Evolutionary conservation across 345 rosid genomes (phyloP).

Genomic region (Isatis tinctoria): DNA sequence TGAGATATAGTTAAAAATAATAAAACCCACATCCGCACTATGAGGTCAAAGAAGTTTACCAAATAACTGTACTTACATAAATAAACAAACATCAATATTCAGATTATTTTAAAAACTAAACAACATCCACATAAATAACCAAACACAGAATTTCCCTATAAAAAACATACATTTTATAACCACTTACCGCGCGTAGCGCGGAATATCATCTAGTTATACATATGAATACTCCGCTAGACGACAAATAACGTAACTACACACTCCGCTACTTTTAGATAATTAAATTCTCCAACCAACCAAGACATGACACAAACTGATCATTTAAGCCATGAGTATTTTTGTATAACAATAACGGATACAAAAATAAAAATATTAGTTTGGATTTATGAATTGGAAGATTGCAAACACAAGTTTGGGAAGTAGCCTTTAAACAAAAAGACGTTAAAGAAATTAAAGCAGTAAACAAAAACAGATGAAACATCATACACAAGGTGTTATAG

Average conservation of each 20-base stretch:
- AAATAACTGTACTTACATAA: too few relatives aligned
- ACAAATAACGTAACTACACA: background rate
- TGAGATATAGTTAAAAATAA: too few relatives aligned
- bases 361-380: too few relatives aligned
- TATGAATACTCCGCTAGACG: background rate
- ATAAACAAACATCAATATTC: too few relatives aligned
- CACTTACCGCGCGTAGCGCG: too few relatives aligned
- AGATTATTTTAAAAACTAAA: too few relatives aligned
- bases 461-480: background rate
- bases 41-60: too few relatives aligned
- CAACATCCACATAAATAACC: too few relatives aligned
- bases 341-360: background rate
- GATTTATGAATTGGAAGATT: background rate
- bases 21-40: too few relatives aligned
- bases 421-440: background rate
- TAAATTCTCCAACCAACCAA: background rate
- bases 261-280: background rate
- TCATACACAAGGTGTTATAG: constrained; percentile 9
- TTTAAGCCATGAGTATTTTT: background rate
- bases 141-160: too few relatives aligned
- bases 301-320: background rate
- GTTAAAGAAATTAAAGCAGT: background rate
- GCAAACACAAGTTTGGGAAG: constrained; percentile 1
- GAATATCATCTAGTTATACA: too few relatives aligned
- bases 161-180: too few relatives aligned